Evolutionary conservation across 208 protist genomes (phyloP), one percentile per base, ranked within the genome.

Genomic region (Sergeia podlipaevii): DNA sequence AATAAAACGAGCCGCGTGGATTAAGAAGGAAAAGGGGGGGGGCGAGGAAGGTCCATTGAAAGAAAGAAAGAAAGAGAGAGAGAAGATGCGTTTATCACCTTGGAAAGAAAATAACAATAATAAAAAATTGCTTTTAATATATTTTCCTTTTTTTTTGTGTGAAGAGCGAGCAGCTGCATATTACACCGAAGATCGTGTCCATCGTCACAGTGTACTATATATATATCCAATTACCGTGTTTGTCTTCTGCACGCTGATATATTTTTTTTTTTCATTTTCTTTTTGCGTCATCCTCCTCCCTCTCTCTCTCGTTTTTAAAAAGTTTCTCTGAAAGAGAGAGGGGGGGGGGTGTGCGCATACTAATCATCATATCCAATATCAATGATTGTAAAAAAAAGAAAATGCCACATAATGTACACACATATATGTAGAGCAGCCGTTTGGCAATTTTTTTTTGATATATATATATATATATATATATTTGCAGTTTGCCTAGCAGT

Each of bases 21-120:
- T 23, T 8, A 10, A 42, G 55, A 55, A 53, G 17, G 42, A 24
- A 45, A 55, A 41, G 27, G 7, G 21, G 41, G 4, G 17, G n/a
- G n/a, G 41, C 28, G 24, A 27, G 28, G 6, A 7, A 32, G 4
- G 21, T 30, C n/a, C 30, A 45, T 21, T 30, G 29, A 47, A 20
- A 60, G 13, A 15, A 0, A 38, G 3, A 52, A 4, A 30, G 44
- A 27, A 20, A 27, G 23, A 44, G 2, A 56, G 47, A 26, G 15
- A 45, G 8, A 21, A 18, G n/a, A 20, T 45, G 8, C 39, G 5
- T 45, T 8, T 45, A 20, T 13, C 15, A 26, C 39, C 24, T 18
- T 45, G 15, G n/a, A 33, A 4, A 62, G 38, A 4, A 51, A 66
- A 58, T 63, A 63, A 17, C 17, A 49, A 54, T 46, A 63, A 37